Conservation (phyloP, 768 basidiomycete genomes). For the Pholiota molesta region DNA sequence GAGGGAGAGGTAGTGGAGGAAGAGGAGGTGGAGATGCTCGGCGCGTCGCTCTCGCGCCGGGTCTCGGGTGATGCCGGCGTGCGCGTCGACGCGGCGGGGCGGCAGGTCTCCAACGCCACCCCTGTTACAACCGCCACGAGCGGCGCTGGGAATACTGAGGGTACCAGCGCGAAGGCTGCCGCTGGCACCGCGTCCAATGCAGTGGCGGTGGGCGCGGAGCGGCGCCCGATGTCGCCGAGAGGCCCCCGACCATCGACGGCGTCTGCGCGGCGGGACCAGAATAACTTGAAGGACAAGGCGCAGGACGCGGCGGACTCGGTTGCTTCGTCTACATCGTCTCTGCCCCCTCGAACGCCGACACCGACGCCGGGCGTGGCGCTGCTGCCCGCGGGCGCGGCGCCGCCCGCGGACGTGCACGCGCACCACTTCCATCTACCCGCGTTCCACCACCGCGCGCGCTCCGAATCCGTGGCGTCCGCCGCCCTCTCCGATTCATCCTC, state of each 20-base stretch:
- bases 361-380: background rate
- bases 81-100: background rate
- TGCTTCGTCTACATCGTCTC: background rate
- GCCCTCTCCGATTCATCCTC: slow-evolving; percentile 3
- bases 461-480: slow-evolving; percentile 1
- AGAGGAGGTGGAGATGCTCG: background rate
- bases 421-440: background rate
- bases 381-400: background rate
- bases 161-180: no score
- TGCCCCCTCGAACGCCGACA: no score
- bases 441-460: background rate
- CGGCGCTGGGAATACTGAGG: no score
- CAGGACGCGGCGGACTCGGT: background rate
- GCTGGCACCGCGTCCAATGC: no score
- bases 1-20: background rate
- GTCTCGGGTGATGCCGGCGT: background rate
- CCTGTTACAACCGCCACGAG: background rate
- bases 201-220: background rate
- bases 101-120: background rate
- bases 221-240: background rate
- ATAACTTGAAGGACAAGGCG: background rate
- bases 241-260: background rate
- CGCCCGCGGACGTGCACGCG: background rate
- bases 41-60: slow-evolving; percentile 1
- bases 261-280: background rate